Evolutionary conservation across 164 flowering plant species (phyloP).

Genomic region (Sextonia rubra): DNA sequence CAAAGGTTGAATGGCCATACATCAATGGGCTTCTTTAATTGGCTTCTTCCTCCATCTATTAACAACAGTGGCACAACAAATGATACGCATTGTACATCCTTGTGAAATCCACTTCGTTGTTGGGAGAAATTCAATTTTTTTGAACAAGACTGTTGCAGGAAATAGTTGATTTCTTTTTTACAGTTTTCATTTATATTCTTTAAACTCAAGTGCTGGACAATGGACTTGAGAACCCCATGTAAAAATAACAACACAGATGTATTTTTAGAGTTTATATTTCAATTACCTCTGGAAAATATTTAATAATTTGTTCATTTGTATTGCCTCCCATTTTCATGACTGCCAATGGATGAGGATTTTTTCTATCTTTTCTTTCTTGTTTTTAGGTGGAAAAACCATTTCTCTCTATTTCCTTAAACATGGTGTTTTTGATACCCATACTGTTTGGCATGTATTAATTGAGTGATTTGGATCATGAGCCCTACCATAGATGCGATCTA

Average conservation of each 20-base stretch:
- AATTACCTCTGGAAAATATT: too few species aligned
- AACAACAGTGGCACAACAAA: neutral
- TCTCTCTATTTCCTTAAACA: too few species aligned
- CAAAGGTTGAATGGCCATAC: constrained; percentile 47
- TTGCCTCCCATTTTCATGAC: too few species aligned
- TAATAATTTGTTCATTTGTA: too few species aligned
- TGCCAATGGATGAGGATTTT: too few species aligned
- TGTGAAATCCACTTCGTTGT: neutral
- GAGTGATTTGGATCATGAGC: too few species aligned
- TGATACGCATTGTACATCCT: neutral
- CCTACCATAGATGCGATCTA: too few species aligned
- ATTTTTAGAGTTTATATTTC: neutral
- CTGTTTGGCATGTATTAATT: too few species aligned
- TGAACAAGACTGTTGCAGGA: neutral
- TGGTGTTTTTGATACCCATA: too few species aligned
- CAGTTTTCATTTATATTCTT: neutral
- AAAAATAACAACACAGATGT: neutral
- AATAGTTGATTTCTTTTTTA: neutral
- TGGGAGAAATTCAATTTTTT: neutral
- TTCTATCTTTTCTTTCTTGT: too few species aligned
- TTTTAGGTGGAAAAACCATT: too few species aligned
- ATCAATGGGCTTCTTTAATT: constrained; percentile 46
- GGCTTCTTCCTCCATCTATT: constrained; percentile 60
- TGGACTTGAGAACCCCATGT: neutral
- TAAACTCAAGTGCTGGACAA: neutral